Conservation (phyloP, 257 asterid genomes). For the Solanum rostratum region DNA sequence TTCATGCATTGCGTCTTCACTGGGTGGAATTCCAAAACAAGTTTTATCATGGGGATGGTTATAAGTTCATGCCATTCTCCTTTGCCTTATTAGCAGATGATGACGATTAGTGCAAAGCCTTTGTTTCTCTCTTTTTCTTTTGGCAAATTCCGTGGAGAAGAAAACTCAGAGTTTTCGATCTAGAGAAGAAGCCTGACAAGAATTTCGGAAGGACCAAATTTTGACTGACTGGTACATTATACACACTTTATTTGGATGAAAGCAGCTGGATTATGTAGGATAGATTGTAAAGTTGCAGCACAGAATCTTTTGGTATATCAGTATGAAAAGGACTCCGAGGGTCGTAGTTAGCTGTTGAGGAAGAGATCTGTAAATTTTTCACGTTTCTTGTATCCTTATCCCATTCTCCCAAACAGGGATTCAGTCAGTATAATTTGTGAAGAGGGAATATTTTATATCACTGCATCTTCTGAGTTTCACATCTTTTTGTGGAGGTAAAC, state of each 20-base stretch:
- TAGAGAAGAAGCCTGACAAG: not conserved
- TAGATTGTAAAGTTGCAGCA: constrained; percentile 1
- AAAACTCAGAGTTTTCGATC: not conserved
- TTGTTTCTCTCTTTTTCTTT: not conserved
- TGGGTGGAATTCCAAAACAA: constrained; percentile 92
- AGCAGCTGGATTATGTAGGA: not conserved
- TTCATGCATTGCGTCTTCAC: constrained; percentile 87
- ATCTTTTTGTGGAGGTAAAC: not conserved
- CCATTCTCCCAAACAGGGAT: not conserved
- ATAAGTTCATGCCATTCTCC: constrained; percentile 72
- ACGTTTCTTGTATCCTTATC: not conserved
- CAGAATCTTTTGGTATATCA: not conserved
- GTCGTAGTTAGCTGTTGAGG: not conserved
- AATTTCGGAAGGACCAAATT: not conserved
- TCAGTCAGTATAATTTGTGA: not conserved
- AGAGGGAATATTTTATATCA: not conserved
- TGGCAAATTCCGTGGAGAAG: constrained; percentile 13
- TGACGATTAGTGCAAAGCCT: constrained; percentile 24
- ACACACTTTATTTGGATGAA: not conserved
- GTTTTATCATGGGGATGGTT: constrained; percentile 88
- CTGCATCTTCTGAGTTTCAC: not conserved
- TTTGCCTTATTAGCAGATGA: constrained; percentile 52
- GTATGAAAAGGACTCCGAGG: not conserved
- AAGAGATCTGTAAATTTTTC: not conserved
- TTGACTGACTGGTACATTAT: not conserved